Base-by-base conservation (phyloP, 768 basidiomycete species). In the Rhodosporidiobolus odoratus region DNA sequence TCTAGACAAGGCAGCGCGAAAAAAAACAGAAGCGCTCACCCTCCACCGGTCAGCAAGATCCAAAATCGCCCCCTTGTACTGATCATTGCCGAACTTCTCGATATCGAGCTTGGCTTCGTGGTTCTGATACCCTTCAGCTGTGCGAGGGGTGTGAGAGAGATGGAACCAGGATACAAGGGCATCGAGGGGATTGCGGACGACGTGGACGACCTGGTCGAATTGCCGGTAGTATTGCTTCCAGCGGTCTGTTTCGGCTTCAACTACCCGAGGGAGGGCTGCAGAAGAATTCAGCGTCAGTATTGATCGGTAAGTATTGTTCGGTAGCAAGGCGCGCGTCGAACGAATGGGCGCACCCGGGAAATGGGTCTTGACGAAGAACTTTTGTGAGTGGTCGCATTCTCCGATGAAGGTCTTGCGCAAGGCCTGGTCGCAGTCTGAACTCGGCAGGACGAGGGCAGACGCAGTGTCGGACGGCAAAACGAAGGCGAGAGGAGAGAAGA, bases 111-210 rank as follows among this genome's bases (percentile, higher is more conserved):
- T 69, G 17, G n/a, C 2, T n/a, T 65, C 63, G 63, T 65, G 63
- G 30, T 45, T 45, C 12, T 43, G 41, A 32, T 15, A n/a, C 37
- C 57, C 63, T 23, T 65, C 64, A n/a, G 61, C 17, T 1, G 66
- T 68, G 0, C 40, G 30, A 16, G 71, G 65, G 13, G 66, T 35
- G 34, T 60, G 41, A 30, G 23, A 19, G 23, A 72, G 66, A 41
- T 68, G 71, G 41, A 27, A 68, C 71, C 66, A 68, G 1, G 56
- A 59, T 1, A 52, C 54, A 30, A 68, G 38, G 19, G 71, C 58
- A 50, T 72, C 71, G 48, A 72, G 59, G 6, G 71, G 71, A 41
- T 72, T 72, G 25, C 71, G 66, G 16, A 68, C 65, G 40, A 40
- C 27, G 23, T 60, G 52, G 3, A 58, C 38, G 40, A 25, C 50